Evolutionary conservation across 1,284 basidiomycete species (phyloP).

Genomic region (Schizophyllum commune): DNA sequence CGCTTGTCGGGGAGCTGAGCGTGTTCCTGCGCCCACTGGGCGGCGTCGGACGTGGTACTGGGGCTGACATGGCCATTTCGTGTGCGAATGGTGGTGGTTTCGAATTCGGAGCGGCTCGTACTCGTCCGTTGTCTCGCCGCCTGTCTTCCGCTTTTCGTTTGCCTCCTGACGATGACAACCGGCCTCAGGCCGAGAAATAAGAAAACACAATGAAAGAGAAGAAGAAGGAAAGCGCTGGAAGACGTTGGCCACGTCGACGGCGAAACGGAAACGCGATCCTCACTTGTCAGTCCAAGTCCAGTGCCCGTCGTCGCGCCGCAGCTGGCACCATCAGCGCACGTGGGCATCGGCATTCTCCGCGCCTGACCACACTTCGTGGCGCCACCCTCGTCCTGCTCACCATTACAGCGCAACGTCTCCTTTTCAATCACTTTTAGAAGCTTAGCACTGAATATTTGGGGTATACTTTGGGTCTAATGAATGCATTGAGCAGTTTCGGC

Average conservation of each 20-base stretch:
- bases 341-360: background rate
- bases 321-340: no score
- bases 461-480: no score
- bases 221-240: background rate
- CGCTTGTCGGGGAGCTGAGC: slow-evolving; percentile 17
- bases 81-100: slow-evolving; percentile 4
- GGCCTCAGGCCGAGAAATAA: background rate
- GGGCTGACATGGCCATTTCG: slow-evolving; percentile 24
- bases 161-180: background rate
- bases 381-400: no score
- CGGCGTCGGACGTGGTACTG: slow-evolving; percentile 6
- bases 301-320: no score
- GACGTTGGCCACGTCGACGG: background rate
- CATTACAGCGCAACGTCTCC: no score
- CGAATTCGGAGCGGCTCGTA: background rate
- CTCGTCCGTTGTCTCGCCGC: background rate
- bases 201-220: background rate
- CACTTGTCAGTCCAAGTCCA: slow-evolving; percentile 2
- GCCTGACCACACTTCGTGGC: no score
- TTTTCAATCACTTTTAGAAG: no score
- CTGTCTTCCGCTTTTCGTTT: background rate
- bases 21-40: background rate
- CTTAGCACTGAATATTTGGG: no score
- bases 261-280: slow-evolving; percentile 1
- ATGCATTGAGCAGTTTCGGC: no score